phyloP scores from a whole-genome alignment of 345 rosid species.

The Mercurialis annua region DNA sequence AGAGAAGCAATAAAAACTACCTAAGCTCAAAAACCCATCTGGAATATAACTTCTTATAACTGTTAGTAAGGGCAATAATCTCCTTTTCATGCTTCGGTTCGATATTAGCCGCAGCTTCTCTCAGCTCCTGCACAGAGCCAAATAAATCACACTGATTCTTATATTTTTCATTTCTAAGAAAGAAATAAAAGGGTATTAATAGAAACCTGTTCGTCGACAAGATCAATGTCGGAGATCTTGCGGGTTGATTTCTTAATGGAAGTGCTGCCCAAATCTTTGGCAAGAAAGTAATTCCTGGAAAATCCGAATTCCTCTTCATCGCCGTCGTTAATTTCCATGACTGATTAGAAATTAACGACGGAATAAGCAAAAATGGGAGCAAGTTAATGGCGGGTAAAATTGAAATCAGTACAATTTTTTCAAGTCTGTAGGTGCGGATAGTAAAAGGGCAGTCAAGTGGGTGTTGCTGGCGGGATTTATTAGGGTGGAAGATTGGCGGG shows the following conservation, averaged over 20 bases:
- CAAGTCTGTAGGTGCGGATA: too few species aligned
- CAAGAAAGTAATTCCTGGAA: slow-evolving; percentile 85
- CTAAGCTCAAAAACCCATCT: slow-evolving; percentile 76
- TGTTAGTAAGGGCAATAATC: slow-evolving; percentile 40
- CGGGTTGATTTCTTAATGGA: slow-evolving; percentile 55
- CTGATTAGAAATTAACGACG: background rate
- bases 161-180: background rate
- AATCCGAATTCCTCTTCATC: slow-evolving; percentile 81
- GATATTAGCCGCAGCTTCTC: slow-evolving; percentile 48
- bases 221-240: slow-evolving; percentile 65
- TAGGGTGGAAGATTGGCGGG: too few species aligned
- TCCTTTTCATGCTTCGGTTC: slow-evolving; percentile 69
- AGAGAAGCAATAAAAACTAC: slow-evolving; percentile 26
- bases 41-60: slow-evolving; percentile 60
- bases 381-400: too few species aligned
- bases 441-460: too few species aligned
- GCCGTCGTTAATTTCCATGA: slow-evolving; percentile 43
- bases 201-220: slow-evolving; percentile 77
- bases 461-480: too few species aligned
- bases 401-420: too few species aligned
- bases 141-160: background rate
- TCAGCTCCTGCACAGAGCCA: slow-evolving; percentile 51
- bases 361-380: too few species aligned
- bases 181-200: background rate
- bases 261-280: slow-evolving; percentile 67